Percentiles rank a stretch among this genome's conserved stretches.
These are phyloP conservation scores for Kwoniella sp. DNA, from an alignment of 768 basidiomycete species.

Conservation along the genomic window DNA sequence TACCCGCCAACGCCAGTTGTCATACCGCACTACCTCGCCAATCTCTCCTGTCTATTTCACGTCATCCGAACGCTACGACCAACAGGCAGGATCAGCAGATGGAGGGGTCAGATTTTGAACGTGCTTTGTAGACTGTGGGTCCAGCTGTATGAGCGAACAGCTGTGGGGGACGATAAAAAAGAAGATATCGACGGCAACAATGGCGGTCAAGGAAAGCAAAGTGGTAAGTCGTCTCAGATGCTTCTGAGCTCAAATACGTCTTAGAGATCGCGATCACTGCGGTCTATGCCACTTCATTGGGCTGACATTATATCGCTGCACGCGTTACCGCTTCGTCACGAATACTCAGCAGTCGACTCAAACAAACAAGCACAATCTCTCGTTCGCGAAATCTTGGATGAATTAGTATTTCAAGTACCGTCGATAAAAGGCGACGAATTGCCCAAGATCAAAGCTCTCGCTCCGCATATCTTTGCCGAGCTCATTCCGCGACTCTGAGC, in stretches of 20 bases:
- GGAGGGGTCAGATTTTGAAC: slow-evolving; percentile 53
- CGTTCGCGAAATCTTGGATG: slow-evolving; percentile 2
- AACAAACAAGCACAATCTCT: not conserved
- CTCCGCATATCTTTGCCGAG: slow-evolving; percentile 16
- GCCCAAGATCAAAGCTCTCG: not conserved
- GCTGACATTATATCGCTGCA: too few species aligned
- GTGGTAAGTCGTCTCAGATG: not conserved
- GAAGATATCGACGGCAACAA: not conserved
- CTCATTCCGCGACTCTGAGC: not conserved
- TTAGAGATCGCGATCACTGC: too few species aligned
- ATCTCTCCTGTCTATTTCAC: slow-evolving; percentile 40
- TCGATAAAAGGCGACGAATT: slow-evolving; percentile 13
- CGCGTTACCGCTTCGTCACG: not conserved
- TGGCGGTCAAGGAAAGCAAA: not conserved
- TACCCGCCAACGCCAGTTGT: slow-evolving; percentile 38
- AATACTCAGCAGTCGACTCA: not conserved
- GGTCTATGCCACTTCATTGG: too few species aligned
- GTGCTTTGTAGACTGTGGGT: slow-evolving; percentile 36
- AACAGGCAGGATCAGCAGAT: slow-evolving; percentile 43
- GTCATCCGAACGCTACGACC: slow-evolving; percentile 26
- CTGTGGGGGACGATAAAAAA: slow-evolving; percentile 1
- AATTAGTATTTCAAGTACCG: slow-evolving; percentile 9
- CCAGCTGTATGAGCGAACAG: slow-evolving; percentile 25
- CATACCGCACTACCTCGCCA: slow-evolving; percentile 40
- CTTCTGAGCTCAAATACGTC: too few species aligned